phyloP scores from a whole-genome alignment of 1,284 basidiomycete species.

The Ustilago hordei region DNA sequence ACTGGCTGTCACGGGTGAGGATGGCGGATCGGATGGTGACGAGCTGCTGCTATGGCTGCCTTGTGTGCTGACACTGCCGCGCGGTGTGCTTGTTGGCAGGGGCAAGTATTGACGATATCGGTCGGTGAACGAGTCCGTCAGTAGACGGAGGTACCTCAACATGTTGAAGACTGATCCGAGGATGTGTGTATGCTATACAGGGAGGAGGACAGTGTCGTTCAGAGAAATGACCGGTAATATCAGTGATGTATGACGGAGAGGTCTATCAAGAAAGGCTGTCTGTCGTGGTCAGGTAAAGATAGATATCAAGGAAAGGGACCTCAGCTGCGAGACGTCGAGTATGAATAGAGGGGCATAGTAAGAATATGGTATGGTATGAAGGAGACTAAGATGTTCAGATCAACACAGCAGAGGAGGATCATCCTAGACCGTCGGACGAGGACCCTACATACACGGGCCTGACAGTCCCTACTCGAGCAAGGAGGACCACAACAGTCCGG shows the following conservation, averaged over 20 bases:
- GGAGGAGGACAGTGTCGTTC: neutral
- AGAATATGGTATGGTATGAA: neutral
- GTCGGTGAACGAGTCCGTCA: slow-evolving; percentile 29
- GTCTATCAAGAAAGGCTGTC: neutral
- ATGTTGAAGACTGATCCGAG: slow-evolving; percentile 8
- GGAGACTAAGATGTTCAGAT: neutral
- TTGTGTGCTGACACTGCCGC: slow-evolving; percentile 28
- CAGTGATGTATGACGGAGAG: neutral
- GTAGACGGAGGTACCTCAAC: slow-evolving; percentile 22
- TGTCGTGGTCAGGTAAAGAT: no score
- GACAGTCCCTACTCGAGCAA: neutral
- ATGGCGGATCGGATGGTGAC: neutral
- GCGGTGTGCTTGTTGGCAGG: slow-evolving; percentile 25
- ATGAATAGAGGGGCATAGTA: neutral
- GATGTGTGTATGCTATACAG: neutral
- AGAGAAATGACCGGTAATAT: neutral
- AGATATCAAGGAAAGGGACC: neutral
- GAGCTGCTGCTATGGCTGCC: slow-evolving; percentile 5
- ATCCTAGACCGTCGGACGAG: neutral
- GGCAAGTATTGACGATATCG: slow-evolving; percentile 33
- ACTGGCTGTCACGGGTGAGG: neutral
- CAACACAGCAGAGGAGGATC: neutral
- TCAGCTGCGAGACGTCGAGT: neutral
- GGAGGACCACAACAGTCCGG: neutral
- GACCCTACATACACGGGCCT: neutral